Percentiles rank a stretch among this genome's conserved stretches.
Evolutionary conservation across 768 basidiomycete species (phyloP).

Genomic region (Exidia glandulosa): DNA sequence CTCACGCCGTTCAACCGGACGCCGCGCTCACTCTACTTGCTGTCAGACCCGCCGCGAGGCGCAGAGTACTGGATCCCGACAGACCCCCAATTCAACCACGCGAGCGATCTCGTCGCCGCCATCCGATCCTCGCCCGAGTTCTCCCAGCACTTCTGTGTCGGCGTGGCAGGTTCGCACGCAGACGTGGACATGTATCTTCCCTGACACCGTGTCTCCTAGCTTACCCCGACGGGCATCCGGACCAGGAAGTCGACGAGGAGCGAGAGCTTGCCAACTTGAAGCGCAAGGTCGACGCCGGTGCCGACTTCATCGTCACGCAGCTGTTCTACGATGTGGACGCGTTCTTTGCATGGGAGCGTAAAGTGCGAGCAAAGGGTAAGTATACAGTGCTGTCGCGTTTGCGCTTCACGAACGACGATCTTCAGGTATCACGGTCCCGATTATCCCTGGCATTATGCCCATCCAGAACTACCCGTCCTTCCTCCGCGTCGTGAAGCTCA

Average conservation of each 20-base stretch:
- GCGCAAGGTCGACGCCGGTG: conserved; percentile 86
- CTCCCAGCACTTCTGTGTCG: conserved; percentile 80
- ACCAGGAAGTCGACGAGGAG: conserved; percentile 45
- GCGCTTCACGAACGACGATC: conserved; percentile 3
- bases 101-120: conserved; percentile 81
- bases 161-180: conserved; percentile 66
- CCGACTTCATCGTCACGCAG: conserved; percentile 93
- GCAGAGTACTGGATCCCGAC: conserved; percentile 87
- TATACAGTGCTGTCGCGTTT: conserved; percentile 1
- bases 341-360: conserved; percentile 70
- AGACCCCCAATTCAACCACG: conserved; percentile 75
- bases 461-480: conserved; percentile 96
- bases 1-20: not conserved
- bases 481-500: conserved; percentile 80
- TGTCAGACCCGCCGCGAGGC: conserved; percentile 83
- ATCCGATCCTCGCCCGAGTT: conserved; percentile 72
- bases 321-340: conserved; percentile 92
- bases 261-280: conserved; percentile 60
- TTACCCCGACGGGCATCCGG: conserved; percentile 85
- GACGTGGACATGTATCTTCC: not conserved
- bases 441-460: conserved; percentile 96
- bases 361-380: conserved; percentile 62
- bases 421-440: conserved; percentile 76
- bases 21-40: not conserved
- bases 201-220: conserved; percentile 29